Evolutionary conservation across 2,329 filamentous ascomycete species (phyloP), one percentile per base, ranked within the genome.

Genomic region (Pseudogymnoascus sp.): DNA sequence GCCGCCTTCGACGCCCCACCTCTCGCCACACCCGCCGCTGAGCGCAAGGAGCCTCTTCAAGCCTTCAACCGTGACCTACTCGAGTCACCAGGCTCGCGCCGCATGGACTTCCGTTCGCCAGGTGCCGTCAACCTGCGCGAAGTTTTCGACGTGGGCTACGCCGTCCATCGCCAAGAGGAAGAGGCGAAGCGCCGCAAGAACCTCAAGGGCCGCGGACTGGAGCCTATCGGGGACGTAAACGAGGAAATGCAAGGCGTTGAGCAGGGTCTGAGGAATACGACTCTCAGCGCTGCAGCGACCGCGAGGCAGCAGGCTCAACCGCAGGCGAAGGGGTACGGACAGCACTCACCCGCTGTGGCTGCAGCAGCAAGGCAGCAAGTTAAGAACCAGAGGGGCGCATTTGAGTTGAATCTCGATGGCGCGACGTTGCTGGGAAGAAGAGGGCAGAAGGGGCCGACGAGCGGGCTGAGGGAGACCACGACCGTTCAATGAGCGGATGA

Each of bases 131-230:
- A 97, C 72, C 79, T 99, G 10, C 90, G 94, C 63, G 94, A 99
- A 74, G 92, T 97, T 2, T 99, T 99, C 67, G 94, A 99, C 70
- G 93, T 99, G 58, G 88, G 91, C n/a, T 99, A 99, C 70, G 93
- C 94, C 7, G 94, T 99, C 7, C 94, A 97, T 73, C 82, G 94
- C 54, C 92, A 97, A 74, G 94, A 97, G 75, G 94, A 99, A 73
- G 94, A 97, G 74, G 87, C 85, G 69, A 97, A 97, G 77, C 86
- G 92, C 60, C 85, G 91, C 66, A 96, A 95, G 74, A 90, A 95
- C 71, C 83, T 92, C 68, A 79, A 84, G 76, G 80, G 92, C n/a
- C 54, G 80, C 66, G 80, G 79, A 7, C 78, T 89, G 62, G 88
- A 88, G 65, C 78, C 83, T 0, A 78, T 88, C 5, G 84, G 87